Base-by-base conservation (phyloP, 331 rosid genomes). In the Rhamnella rubrinervis region DNA sequence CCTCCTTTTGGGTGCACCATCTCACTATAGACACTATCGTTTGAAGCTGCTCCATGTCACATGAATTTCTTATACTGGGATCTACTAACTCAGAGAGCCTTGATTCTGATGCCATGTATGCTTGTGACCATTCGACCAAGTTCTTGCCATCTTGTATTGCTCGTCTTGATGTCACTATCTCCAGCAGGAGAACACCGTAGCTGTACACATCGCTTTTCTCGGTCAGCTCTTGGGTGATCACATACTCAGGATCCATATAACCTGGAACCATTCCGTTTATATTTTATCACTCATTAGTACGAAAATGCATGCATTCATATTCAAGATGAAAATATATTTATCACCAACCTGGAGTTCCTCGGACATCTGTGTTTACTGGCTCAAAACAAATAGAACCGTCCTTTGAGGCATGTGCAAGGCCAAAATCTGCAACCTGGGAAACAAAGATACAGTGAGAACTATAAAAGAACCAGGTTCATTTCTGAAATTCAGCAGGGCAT, bases 181-280 rank as follows among this genome's bases (percentile, higher is more conserved):
- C 99, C 77, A 95, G 71, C 28, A 95, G 77, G 49, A 95, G 71
- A 67, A 95, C 97, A n/a, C 99, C 99, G 0, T 86, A 95, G 86
- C 96, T 89, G 84, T 95, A 91, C 57, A 89, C 75, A 61, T 95
- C 99, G 8, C 99, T 95, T 83, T 95, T 95, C 85, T 89, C 93
- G 0, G 99, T 89, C 78, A 95, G 89, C 77, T 95, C 96, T 85
- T 89, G 99, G 57, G 97, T 91, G 82, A 91, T 85, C 26, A 91
- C 85, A 58, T 95, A 95, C 70, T 95, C 97, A 0, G 99, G 99
- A 82, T 95, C 99, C 95, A 95, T 95, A 62, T 95, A 95, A 79
- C 99, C 99, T 95, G 91, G 50, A 78, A 70, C 66, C 77, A 71
- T 71, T 65, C 39, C 76, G 79, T 70, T 49, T 44, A 31, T 31